A percentile compares a stretch with the other conserved stretches of the same genome.
phyloP scores from a whole-genome alignment of 225 moss, liverwort and hornwort species.

The Pseudoscleropodium purum region DNA sequence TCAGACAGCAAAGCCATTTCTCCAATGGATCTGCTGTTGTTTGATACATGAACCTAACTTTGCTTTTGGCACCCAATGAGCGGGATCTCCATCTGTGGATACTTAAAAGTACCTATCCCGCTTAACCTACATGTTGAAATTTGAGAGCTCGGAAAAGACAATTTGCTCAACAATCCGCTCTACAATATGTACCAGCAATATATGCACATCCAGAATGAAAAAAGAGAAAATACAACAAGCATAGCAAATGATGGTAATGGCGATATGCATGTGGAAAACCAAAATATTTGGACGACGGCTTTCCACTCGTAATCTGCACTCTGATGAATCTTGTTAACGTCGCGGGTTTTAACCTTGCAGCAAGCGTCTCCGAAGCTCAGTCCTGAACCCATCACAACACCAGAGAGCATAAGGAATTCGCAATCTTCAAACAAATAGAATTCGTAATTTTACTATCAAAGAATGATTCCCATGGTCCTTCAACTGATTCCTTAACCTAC shows the following conservation, averaged over 20 bases:
- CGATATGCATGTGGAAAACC: not conserved
- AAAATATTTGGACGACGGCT: not conserved
- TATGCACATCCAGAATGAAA: not conserved
- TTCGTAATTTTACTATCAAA: not conserved
- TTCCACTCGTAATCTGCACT: not conserved
- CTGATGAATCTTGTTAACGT: not conserved
- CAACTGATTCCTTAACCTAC: not conserved
- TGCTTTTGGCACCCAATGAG: not conserved
- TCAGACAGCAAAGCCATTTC: not conserved
- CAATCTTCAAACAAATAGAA: not conserved
- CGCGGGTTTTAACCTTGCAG: not conserved
- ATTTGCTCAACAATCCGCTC: not conserved
- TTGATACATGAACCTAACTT: not conserved
- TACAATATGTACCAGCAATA: not conserved
- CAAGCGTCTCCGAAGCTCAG: constrained; percentile 37
- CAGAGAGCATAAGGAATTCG: not conserved
- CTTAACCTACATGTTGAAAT: not conserved
- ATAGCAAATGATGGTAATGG: not conserved
- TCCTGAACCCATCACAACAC: constrained; percentile 10
- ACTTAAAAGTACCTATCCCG: not conserved
- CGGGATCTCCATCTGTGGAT: too few relatives aligned
- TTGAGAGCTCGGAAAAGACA: not conserved
- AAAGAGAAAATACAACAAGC: not conserved
- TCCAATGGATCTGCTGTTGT: not conserved
- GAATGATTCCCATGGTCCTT: not conserved